Evolutionary conservation across 345 rosid genomes (phyloP).

Genomic region (Kernera saxatilis): DNA sequence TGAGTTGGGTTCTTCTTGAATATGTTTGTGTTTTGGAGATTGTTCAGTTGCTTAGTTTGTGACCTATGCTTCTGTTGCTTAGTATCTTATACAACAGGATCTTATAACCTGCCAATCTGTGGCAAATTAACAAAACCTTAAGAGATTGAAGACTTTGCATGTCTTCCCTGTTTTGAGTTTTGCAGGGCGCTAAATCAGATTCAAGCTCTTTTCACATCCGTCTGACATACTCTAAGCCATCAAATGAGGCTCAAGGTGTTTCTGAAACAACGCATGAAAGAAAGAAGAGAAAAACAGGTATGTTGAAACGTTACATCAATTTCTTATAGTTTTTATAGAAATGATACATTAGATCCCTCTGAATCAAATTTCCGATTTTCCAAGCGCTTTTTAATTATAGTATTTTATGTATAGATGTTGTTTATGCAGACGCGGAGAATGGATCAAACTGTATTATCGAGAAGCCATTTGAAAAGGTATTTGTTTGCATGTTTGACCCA

Average conservation of each 20-base stretch:
- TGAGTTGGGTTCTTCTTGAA: slow-evolving; percentile 28
- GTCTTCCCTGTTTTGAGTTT: slow-evolving; percentile 31
- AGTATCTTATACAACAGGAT: neutral
- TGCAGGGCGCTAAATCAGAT: slow-evolving; percentile 71
- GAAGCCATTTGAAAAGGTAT: slow-evolving; percentile 26
- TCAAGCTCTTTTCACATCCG: slow-evolving; percentile 56
- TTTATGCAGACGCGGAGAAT: slow-evolving; percentile 20
- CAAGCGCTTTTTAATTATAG: neutral
- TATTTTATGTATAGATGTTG: slow-evolving; percentile 3
- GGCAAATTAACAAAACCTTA: neutral
- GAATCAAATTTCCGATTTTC: neutral
- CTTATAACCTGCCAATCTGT: neutral
- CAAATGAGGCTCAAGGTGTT: slow-evolving; percentile 26
- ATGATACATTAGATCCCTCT: neutral
- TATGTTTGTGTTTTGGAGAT: neutral
- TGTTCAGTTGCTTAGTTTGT: slow-evolving; percentile 7
- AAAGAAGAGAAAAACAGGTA: slow-evolving; percentile 77
- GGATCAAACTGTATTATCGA: slow-evolving; percentile 14
- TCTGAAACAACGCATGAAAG: slow-evolving; percentile 33
- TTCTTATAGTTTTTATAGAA: neutral
- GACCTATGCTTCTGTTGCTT: neutral
- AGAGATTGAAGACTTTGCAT: slow-evolving; percentile 2
- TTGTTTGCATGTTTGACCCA: neutral
- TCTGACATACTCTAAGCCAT: slow-evolving; percentile 50
- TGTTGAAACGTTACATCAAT: too few species aligned